Conservation (phyloP, 2,329 filamentous ascomycete genomes). For the Colletotrichum camelliae region DNA sequence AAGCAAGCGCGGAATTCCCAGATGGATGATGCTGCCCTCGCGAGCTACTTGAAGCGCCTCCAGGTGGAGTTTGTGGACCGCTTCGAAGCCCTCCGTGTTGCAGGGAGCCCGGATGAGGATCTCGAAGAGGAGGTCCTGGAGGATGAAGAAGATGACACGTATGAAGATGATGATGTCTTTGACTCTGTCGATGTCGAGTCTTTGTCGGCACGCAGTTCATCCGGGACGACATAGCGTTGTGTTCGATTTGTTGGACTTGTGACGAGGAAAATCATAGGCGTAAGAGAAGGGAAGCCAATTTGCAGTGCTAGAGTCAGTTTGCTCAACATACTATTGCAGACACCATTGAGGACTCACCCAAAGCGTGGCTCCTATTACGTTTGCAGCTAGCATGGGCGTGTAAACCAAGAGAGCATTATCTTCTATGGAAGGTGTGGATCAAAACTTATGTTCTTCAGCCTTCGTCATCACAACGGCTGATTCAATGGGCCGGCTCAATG, state of each 20-base stretch:
- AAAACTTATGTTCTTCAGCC: too few species aligned
- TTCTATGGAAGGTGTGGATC: too few species aligned
- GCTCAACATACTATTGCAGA: neutral
- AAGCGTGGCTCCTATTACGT: too few species aligned
- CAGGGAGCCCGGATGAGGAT: neutral
- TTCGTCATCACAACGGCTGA: too few species aligned
- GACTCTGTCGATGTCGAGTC: neutral
- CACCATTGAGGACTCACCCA: too few species aligned
- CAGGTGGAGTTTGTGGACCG: constrained; percentile 76
- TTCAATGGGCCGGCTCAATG: too few species aligned
- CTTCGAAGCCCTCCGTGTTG: constrained; percentile 69
- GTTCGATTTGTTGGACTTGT: neutral
- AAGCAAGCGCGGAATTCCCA: constrained; percentile 68
- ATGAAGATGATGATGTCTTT: neutral
- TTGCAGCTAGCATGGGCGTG: too few species aligned
- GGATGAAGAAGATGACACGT: neutral
- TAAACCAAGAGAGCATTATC: too few species aligned
- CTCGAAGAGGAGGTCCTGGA: neutral
- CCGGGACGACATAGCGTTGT: neutral
- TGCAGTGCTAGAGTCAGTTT: neutral
- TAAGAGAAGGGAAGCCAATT: neutral
- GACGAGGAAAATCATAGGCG: neutral
- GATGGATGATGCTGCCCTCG: constrained; percentile 69
- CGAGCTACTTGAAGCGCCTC: constrained; percentile 67
- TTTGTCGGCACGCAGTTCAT: neutral